Evolutionary conservation across 176 grass and related monocot genomes (phyloP).

Genomic region (Hsuehochloa calcarea): DNA sequence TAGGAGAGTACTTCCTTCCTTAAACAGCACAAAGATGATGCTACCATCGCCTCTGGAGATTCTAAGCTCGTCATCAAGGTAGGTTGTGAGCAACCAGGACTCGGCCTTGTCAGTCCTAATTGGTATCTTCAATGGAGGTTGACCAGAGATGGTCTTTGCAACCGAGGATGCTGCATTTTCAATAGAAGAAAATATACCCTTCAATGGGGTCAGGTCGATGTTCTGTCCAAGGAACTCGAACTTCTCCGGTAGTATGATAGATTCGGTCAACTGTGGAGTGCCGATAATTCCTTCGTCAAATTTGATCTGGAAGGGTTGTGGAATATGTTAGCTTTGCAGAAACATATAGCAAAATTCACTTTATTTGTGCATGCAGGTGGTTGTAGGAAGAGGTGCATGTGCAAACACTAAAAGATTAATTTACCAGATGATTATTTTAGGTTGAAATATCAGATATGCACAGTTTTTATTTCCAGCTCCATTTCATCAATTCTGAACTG

Average conservation of each 20-base stretch:
- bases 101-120: conserved; percentile 54
- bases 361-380: neutral
- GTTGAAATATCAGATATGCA: neutral
- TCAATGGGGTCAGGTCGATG: conserved; percentile 72
- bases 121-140: conserved; percentile 78
- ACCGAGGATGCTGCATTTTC: conserved; percentile 79
- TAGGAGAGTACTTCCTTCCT: conserved; percentile 63
- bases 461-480: neutral
- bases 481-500: neutral
- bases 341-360: neutral
- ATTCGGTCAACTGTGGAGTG: conserved; percentile 89
- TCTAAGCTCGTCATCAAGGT: conserved; percentile 80
- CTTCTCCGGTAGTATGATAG: conserved; percentile 77
- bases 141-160: conserved; percentile 75
- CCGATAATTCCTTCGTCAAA: conserved; percentile 79
- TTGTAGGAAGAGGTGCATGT: neutral
- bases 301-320: conserved; percentile 64
- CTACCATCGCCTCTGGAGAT: conserved; percentile 71
- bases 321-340: neutral
- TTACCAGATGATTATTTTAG: neutral
- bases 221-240: conserved; percentile 84
- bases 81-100: conserved; percentile 93
- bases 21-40: conserved; percentile 79
- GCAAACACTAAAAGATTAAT: neutral
- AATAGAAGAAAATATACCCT: conserved; percentile 70